Evolutionary conservation across 176 grass and related monocot species (phyloP).

Genomic region (Aegilops sharonensis): DNA sequence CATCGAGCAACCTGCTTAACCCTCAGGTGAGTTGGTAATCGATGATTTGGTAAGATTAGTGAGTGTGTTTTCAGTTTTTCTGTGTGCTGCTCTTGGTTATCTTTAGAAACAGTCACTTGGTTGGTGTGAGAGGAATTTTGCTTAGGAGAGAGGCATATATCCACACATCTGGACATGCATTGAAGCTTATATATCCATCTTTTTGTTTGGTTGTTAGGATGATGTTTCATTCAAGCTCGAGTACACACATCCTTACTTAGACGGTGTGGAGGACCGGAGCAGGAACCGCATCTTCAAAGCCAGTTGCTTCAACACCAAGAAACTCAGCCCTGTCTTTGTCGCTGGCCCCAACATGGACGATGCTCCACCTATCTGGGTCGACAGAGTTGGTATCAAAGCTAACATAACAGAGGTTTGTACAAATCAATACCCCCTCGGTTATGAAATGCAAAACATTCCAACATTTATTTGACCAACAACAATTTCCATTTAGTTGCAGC

Average conservation of each 20-base stretch:
- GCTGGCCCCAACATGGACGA: slow-evolving; percentile 74
- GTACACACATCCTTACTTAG: slow-evolving; percentile 89
- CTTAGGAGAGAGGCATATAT: neutral
- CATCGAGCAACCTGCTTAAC: slow-evolving; percentile 90
- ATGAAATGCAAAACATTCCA: neutral
- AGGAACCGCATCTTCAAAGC: slow-evolving; percentile 81
- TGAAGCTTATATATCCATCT: neutral
- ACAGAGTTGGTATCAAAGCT: slow-evolving; percentile 91
- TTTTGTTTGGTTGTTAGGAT: slow-evolving; percentile 41
- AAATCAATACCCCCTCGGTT: neutral
- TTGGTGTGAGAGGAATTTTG: neutral
- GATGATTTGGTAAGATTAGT: neutral
- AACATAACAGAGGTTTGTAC: slow-evolving; percentile 81
- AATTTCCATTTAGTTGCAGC: neutral
- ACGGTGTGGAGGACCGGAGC: slow-evolving; percentile 71
- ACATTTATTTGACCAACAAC: neutral
- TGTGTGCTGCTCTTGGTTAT: slow-evolving; percentile 9
- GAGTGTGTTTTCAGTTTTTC: neutral
- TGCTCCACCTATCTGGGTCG: slow-evolving; percentile 84
- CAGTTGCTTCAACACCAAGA: slow-evolving; percentile 91
- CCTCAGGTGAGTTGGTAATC: slow-evolving; percentile 64
- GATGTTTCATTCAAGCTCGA: slow-evolving; percentile 91
- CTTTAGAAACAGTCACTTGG: neutral
- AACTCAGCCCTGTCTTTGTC: slow-evolving; percentile 91
- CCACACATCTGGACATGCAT: neutral